phyloP scores from a whole-genome alignment of 495 filamentous ascomycete genomes.

The Saxophila tyrrhenica region DNA sequence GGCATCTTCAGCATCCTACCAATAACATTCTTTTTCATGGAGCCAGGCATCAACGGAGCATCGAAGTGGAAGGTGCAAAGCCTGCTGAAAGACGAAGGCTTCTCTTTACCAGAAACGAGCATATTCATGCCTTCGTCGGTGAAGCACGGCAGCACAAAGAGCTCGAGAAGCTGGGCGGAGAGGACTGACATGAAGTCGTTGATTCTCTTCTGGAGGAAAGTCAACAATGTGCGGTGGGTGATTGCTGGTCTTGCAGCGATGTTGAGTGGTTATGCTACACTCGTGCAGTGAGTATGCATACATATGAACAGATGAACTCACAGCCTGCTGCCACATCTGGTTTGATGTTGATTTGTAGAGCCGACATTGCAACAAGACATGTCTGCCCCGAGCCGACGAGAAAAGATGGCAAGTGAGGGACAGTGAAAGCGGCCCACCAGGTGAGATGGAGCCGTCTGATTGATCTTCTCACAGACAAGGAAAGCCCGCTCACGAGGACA shows the following conservation, averaged over 20 bases:
- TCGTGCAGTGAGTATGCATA: not conserved
- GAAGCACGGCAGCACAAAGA: slow-evolving; percentile 15
- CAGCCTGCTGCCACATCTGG: too few relatives aligned
- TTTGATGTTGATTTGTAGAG: too few relatives aligned
- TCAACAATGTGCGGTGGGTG: slow-evolving; percentile 17
- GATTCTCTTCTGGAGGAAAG: slow-evolving; percentile 13
- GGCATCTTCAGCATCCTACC: slow-evolving; percentile 22
- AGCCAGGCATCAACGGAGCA: slow-evolving; percentile 25
- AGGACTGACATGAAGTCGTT: slow-evolving; percentile 20
- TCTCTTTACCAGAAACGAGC: slow-evolving; percentile 17
- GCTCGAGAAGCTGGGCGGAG: slow-evolving; percentile 19
- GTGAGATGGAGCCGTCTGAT: too few relatives aligned
- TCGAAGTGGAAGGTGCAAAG: slow-evolving; percentile 27
- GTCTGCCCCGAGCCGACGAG: too few relatives aligned
- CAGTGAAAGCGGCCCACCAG: too few relatives aligned
- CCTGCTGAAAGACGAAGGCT: slow-evolving; percentile 24
- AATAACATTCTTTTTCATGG: slow-evolving; percentile 25
- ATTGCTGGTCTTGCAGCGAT: slow-evolving; percentile 11
- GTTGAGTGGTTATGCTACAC: slow-evolving; percentile 18
- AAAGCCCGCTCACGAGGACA: too few relatives aligned
- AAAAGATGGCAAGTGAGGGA: too few relatives aligned
- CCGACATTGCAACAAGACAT: too few relatives aligned
- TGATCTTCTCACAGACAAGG: too few relatives aligned
- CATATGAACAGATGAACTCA: too few relatives aligned
- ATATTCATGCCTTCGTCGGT: slow-evolving; percentile 12